These are phyloP conservation scores for Hericium coralloides DNA, from an alignment of 768 basidiomycete genomes.

Conservation along the genomic window DNA sequence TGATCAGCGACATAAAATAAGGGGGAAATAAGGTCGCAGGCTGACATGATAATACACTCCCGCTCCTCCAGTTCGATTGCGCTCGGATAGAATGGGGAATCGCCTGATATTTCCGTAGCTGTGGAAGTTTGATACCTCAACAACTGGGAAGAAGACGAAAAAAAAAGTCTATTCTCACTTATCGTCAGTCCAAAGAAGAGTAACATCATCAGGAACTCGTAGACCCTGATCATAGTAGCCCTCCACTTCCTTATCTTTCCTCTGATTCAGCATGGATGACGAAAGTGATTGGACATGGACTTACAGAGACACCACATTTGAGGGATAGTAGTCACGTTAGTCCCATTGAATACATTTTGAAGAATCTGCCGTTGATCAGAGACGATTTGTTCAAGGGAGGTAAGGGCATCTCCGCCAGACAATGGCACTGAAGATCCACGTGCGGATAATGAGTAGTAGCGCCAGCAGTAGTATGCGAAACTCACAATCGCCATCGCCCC, in stretches of 20 bases:
- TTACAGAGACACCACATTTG: conserved; percentile 58
- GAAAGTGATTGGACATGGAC: conserved; percentile 10
- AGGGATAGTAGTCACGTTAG: conserved; percentile 42
- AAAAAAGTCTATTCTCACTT: conserved; percentile 31
- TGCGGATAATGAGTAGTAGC: not conserved
- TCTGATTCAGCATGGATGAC: no score
- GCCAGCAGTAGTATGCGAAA: conserved; percentile 1
- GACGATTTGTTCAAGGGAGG: conserved; percentile 46
- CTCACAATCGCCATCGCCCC: conserved; percentile 38
- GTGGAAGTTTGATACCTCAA: not conserved
- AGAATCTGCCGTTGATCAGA: conserved; percentile 55
- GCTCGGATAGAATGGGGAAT: conserved; percentile 42
- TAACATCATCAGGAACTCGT: conserved; percentile 55
- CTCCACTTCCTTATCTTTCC: conserved; percentile 48
- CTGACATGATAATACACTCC: conserved; percentile 63
- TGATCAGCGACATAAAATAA: not conserved
- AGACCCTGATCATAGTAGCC: conserved; percentile 58
- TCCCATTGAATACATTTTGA: conserved; percentile 37
- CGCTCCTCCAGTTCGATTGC: conserved; percentile 56
- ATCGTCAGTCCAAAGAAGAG: conserved; percentile 63
- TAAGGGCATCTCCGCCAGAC: conserved; percentile 39
- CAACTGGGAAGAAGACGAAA: not conserved
- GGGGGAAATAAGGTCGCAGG: conserved; percentile 8
- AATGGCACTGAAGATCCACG: conserved; percentile 34
- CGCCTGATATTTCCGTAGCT: conserved; percentile 68